Conservation (phyloP, 2,329 filamentous ascomycete species). For the Colletotrichum lentis region DNA sequence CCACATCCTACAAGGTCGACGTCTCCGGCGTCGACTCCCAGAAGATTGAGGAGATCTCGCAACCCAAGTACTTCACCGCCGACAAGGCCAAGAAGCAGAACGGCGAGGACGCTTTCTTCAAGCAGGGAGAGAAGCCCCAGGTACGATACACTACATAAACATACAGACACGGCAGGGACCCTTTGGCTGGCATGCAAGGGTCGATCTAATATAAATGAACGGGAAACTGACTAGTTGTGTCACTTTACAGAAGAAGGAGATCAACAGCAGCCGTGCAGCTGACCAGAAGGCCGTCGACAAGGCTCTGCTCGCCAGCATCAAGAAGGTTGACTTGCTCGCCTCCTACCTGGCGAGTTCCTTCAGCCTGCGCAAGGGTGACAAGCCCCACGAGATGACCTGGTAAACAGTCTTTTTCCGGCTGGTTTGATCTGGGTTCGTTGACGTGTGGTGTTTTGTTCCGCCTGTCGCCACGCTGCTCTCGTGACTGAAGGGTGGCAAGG, state of each 20-base stretch:
- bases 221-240: conserved; percentile 40
- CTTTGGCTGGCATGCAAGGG: not conserved
- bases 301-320: conserved; percentile 92
- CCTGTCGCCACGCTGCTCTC: conserved; percentile 16
- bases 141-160: conserved; percentile 61
- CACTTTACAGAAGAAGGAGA: conserved; percentile 87
- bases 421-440: conserved; percentile 27
- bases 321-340: conserved; percentile 95
- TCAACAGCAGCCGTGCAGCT: conserved; percentile 87
- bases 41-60: conserved; percentile 82
- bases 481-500: conserved; percentile 24
- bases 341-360: conserved; percentile 96
- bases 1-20: conserved; percentile 85
- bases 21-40: conserved; percentile 85
- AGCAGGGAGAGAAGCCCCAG: conserved; percentile 98
- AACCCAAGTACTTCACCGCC: conserved; percentile 92
- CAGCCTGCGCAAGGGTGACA: conserved; percentile 99
- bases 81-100: conserved; percentile 97
- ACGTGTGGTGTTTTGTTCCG: conserved; percentile 20
- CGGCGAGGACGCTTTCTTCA: conserved; percentile 98
- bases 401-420: conserved; percentile 61
- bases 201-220: not conserved
- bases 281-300: conserved; percentile 99
- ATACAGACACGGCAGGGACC: not conserved
- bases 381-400: conserved; percentile 99